phyloP scores from a whole-genome alignment of 2,329 filamentous ascomycete genomes.

The Didymella glomerata region DNA sequence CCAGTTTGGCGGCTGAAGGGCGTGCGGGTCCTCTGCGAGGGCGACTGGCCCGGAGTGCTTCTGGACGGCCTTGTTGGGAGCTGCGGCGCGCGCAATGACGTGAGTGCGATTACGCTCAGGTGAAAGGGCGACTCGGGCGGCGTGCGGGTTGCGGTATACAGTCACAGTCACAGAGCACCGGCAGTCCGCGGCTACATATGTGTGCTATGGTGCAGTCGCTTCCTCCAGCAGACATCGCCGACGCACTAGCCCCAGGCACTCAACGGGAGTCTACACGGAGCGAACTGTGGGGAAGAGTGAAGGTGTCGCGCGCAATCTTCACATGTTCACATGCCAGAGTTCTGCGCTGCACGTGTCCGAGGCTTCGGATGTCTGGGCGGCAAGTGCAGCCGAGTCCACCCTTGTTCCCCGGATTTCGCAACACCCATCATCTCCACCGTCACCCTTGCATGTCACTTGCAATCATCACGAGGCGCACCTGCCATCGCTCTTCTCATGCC shows the following conservation, averaged over 20 bases:
- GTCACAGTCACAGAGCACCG: background rate
- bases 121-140: background rate
- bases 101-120: slow-evolving; percentile 1
- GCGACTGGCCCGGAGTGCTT: slow-evolving; percentile 1
- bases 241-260: slow-evolving; percentile 12
- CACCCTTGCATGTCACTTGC: slow-evolving; percentile 20
- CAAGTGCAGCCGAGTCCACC: slow-evolving; percentile 1
- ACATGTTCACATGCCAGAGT: slow-evolving; percentile 18
- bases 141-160: slow-evolving; percentile 2
- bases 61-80: background rate
- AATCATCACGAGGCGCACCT: background rate
- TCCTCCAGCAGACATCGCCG: slow-evolving; percentile 23
- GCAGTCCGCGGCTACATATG: slow-evolving; percentile 14
- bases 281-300: slow-evolving; percentile 1
- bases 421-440: slow-evolving; percentile 15
- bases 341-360: slow-evolving; percentile 19
- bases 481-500: background rate
- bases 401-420: slow-evolving; percentile 15
- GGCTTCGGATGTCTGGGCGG: slow-evolving; percentile 8
- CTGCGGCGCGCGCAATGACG: background rate
- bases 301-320: slow-evolving; percentile 6
- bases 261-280: slow-evolving; percentile 3
- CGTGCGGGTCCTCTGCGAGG: background rate
- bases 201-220: slow-evolving; percentile 24
- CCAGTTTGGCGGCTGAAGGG: slow-evolving; percentile 37